A percentile compares a stretch with the other conserved stretches of the same genome.
These are phyloP conservation scores for Chaetomium globosum DNA, from an alignment of 2,329 filamentous ascomycete species.

Conservation along the genomic window DNA sequence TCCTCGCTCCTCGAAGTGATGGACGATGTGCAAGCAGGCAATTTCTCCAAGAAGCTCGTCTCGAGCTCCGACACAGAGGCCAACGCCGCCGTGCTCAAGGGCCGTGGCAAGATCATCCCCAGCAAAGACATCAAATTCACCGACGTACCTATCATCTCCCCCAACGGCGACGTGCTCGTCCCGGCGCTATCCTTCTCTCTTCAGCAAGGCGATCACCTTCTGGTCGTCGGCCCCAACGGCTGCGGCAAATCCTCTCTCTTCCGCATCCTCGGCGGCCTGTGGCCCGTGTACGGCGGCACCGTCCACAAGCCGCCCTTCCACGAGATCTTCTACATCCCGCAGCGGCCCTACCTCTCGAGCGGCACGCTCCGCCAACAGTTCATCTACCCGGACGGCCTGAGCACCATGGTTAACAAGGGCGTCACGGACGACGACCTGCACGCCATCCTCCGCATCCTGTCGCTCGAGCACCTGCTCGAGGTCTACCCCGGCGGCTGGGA, in stretches of 20 bases:
- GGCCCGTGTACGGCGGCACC: constrained; percentile 95
- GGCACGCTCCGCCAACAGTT: constrained; percentile 95
- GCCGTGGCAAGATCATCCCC: constrained; percentile 79
- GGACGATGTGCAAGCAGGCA: constrained; percentile 85
- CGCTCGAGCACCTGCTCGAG: constrained; percentile 80
- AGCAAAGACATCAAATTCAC: constrained; percentile 82
- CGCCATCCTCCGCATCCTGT: constrained; percentile 74
- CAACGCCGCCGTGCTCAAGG: constrained; percentile 79
- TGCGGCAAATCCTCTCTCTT: constrained; percentile 97
- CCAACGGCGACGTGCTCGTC: constrained; percentile 91
- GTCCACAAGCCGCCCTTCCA: constrained; percentile 89
- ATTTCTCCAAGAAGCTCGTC: constrained; percentile 95
- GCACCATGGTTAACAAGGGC: constrained; percentile 82
- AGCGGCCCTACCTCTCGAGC: constrained; percentile 88
- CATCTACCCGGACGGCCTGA: constrained; percentile 88
- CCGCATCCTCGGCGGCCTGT: constrained; percentile 91
- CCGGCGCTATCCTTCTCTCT: constrained; percentile 85
- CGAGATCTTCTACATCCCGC: constrained; percentile 97
- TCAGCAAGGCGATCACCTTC: constrained; percentile 80
- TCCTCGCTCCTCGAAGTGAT: constrained; percentile 89
- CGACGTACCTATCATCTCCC: constrained; percentile 92
- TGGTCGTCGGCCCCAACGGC: constrained; percentile 95
- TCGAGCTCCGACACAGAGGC: constrained; percentile 81
- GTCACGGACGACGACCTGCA: constrained; percentile 80
- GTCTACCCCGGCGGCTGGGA: constrained; percentile 81